Evolutionary conservation across 1,284 basidiomycete genomes (phyloP), one percentile per base, ranked within the genome.

Genomic region (Moesziomyces parantarcticus): DNA sequence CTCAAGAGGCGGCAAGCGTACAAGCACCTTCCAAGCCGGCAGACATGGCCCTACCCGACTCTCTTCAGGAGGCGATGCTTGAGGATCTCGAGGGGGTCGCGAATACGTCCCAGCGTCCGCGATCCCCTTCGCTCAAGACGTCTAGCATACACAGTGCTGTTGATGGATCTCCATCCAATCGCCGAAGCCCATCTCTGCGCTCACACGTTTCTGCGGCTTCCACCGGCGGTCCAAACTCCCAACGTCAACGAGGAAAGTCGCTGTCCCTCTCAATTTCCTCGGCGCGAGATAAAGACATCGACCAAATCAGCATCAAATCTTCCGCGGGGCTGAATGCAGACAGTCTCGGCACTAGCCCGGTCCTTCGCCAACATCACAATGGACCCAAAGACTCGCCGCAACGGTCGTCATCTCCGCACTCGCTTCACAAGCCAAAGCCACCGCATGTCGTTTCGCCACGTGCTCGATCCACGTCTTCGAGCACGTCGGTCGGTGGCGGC

Each of bases 61-160:
- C 78, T 2, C 45, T 82, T 10, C 77, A 75, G 42, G 79, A 82
- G 44, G 80, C 80, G 3, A 82, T 82, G 80, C 64, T 76, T 3
- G 79, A 80, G 4, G 78, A 75, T 32, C 53, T 80, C 13, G 72
- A 78, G 11, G 75, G 62, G 39, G 45, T 60, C 5, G 46, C 46
- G 13, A 66, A 60, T 36, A 53, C 59, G 6, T 67, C 60, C 7
- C 32, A 49, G 10, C 22, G 53, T 14, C 47, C 58, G 18, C 43
- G 34, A 29, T 75, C 63, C n/a, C 70, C 64, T 0, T 66, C 65
- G 4, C 23, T 53, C 45, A 69, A 66, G 44, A 52, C 60, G 5
- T 39, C 58, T 5, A 68, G 65, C 55, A 36, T 75, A 6, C 48
- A 58, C 53, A 64, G 60, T 29, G 39, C 29, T 7, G 22, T 39